Evolutionary conservation across 345 rosid genomes (phyloP), one percentile per base, ranked within the genome.

Genomic region (Euphorbia pulcherrima): DNA sequence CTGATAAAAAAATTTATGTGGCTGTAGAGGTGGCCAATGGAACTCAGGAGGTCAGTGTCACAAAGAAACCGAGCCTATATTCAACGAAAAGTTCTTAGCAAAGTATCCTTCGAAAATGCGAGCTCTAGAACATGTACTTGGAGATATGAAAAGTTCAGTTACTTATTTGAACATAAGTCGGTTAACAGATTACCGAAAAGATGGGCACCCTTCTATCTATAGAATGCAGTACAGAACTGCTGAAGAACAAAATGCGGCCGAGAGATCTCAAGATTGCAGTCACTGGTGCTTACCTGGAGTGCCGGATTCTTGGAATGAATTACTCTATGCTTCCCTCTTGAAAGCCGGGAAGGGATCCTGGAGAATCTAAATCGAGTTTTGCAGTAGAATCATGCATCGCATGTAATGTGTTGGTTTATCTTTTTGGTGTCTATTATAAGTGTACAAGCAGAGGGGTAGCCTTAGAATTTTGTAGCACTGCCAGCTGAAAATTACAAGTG

Each of bases 281-380:
- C 97, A 89, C 46, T 92, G 97, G 98, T 92, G 98, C 81, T 83
- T 92, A 62, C 97, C 92, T 0, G 97, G 97, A 68, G 93, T 87
- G 0, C 97, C 92, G 0, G 98, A 93, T 70, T 78, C 90, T 41
- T 88, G 97, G 98, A 93, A 93, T 69, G 86, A 90, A 61, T 75
- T 90, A 66, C 77, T 90, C 41, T 88, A 88, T 58, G 94, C 85
- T 18, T 87, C 95, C 26, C 74, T 88, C 29, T 78, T 92, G 77
- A 83, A 87, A 78, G 68, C 80, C 4, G 82, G 87, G 12, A 73
- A 61, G 24, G 85, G 83, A 4, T 71, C 82, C 8, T 80, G 79
- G 80, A 71, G 67, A 65, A 60, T 20, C 30, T 77, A 58, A 77
- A 50, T 28, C 18, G 2, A 24, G 11, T 52, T 35, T 39, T 68